Evolutionary conservation across 2,329 filamentous ascomycete species (phyloP).

Genomic region (Lomentospora prolificans): DNA sequence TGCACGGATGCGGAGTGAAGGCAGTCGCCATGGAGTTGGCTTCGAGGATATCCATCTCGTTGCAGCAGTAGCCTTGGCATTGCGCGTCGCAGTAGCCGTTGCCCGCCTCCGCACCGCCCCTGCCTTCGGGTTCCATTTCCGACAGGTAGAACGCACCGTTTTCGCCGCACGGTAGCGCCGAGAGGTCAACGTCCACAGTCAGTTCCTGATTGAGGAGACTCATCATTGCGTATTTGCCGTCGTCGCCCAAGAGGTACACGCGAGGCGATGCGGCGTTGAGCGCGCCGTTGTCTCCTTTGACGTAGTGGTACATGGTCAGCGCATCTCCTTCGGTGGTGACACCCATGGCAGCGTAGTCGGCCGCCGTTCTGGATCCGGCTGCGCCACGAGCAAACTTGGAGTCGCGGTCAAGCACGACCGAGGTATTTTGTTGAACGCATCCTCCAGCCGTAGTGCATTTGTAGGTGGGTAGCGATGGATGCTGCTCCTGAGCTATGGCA

Average conservation of each 20-base stretch:
- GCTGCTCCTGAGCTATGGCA: constrained; percentile 22
- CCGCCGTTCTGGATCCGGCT: constrained; percentile 24
- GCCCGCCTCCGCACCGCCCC: constrained; percentile 48
- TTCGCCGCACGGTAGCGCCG: constrained; percentile 53
- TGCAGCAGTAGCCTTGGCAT: constrained; percentile 42
- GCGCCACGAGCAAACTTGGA: constrained; percentile 33
- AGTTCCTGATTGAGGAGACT: constrained; percentile 52
- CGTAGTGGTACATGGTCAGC: constrained; percentile 21
- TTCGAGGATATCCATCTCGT: constrained; percentile 47
- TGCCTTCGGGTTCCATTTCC: constrained; percentile 48
- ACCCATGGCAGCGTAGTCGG: constrained; percentile 30
- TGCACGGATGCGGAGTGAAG: constrained; percentile 40
- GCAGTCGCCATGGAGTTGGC: constrained; percentile 36
- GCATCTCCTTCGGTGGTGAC: constrained; percentile 20
- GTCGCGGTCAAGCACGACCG: constrained; percentile 38
- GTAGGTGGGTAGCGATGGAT: constrained; percentile 40
- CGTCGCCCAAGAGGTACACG: constrained; percentile 46
- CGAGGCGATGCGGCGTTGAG: constrained; percentile 27
- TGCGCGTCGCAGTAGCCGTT: constrained; percentile 57
- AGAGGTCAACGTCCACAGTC: constrained; percentile 57
- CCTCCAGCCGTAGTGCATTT: constrained; percentile 39
- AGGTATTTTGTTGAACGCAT: constrained; percentile 35
- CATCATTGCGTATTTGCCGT: constrained; percentile 50
- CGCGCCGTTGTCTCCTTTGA: constrained; percentile 12
- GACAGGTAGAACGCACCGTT: constrained; percentile 57